A percentile compares a stretch with the other conserved stretches of the same genome.
These are phyloP conservation scores for Dentipellis fragilis DNA, from an alignment of 768 basidiomycete species.

Conservation along the genomic window DNA sequence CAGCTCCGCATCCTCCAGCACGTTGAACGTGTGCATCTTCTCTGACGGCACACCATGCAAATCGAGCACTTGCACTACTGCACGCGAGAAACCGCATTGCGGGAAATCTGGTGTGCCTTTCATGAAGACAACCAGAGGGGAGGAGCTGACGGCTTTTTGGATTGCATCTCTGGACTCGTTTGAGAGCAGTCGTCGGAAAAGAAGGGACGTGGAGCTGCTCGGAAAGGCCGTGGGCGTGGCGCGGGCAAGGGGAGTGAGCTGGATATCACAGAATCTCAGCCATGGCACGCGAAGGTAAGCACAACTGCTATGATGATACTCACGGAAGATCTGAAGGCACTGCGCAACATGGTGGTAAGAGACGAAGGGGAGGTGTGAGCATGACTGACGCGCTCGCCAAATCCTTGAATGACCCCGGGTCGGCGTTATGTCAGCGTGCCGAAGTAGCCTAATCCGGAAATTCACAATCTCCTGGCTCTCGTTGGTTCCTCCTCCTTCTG, in stretches of 20 bases:
- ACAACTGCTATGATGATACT: slow-evolving; percentile 10
- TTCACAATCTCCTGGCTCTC: too few species aligned
- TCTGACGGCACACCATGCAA: slow-evolving; percentile 69
- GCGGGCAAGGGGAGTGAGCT: slow-evolving; percentile 8
- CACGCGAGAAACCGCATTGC: slow-evolving; percentile 93
- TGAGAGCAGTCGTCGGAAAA: slow-evolving; percentile 42
- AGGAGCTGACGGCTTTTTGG: slow-evolving; percentile 61
- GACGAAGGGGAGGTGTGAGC: background rate
- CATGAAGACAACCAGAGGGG: slow-evolving; percentile 94
- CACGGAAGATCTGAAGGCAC: slow-evolving; percentile 36
- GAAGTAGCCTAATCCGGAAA: background rate
- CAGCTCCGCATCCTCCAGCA: slow-evolving; percentile 77
- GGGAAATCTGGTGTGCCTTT: slow-evolving; percentile 85
- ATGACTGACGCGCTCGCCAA: background rate
- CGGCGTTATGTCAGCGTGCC: background rate
- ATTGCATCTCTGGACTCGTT: slow-evolving; percentile 53
- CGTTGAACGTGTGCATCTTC: slow-evolving; percentile 86
- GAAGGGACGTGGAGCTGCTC: slow-evolving; percentile 13
- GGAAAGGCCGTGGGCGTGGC: slow-evolving; percentile 1
- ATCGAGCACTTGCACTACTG: slow-evolving; percentile 84
- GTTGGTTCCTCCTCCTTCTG: too few species aligned
- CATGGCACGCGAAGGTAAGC: background rate
- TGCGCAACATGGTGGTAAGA: slow-evolving; percentile 33
- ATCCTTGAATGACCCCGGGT: background rate
- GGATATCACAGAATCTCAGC: background rate